Evolutionary conservation across 2,329 filamentous ascomycete species (phyloP).

Genomic region (Fusarium subtropicale): DNA sequence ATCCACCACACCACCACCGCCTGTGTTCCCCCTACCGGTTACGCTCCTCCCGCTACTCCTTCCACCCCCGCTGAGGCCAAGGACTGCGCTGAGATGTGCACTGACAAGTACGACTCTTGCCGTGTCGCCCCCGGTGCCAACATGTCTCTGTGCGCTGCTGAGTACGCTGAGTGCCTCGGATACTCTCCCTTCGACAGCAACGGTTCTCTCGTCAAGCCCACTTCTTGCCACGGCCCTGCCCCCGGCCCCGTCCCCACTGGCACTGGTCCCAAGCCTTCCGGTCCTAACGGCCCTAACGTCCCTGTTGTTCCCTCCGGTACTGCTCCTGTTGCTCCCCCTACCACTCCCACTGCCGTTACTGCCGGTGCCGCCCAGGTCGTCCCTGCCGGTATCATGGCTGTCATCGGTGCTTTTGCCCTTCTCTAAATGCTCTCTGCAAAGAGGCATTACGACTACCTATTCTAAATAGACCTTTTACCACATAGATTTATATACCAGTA

Average conservation of each 20-base stretch:
- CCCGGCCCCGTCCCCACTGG: slow-evolving; percentile 22
- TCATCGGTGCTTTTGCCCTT: slow-evolving; percentile 45
- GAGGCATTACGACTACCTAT: slow-evolving; percentile 4
- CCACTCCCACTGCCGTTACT: slow-evolving; percentile 25
- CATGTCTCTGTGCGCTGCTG: slow-evolving; percentile 8
- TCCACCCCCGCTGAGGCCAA: slow-evolving; percentile 21
- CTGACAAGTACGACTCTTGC: slow-evolving; percentile 4
- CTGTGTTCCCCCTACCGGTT: slow-evolving; percentile 34
- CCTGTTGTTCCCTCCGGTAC: slow-evolving; percentile 14
- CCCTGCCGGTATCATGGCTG: slow-evolving; percentile 41
- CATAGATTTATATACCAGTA: slow-evolving; percentile 3
- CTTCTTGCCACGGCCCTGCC: slow-evolving; percentile 12
- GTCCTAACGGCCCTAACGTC: slow-evolving; percentile 30
- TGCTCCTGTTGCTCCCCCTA: slow-evolving; percentile 2
- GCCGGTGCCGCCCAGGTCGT: slow-evolving; percentile 38
- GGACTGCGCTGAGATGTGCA: slow-evolving; percentile 26
- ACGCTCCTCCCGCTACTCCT: slow-evolving; percentile 34
- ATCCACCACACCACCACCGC: slow-evolving; percentile 29
- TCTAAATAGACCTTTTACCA: slow-evolving; percentile 1
- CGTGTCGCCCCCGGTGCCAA: slow-evolving; percentile 5
- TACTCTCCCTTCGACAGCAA: slow-evolving; percentile 14
- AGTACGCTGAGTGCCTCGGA: slow-evolving; percentile 18
- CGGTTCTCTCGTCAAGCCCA: slow-evolving; percentile 11
- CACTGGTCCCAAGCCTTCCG: slow-evolving; percentile 21
- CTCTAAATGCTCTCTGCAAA: slow-evolving; percentile 29